Base-by-base conservation (phyloP, 176 grass and related monocot species). In the Musa itinerans region DNA sequence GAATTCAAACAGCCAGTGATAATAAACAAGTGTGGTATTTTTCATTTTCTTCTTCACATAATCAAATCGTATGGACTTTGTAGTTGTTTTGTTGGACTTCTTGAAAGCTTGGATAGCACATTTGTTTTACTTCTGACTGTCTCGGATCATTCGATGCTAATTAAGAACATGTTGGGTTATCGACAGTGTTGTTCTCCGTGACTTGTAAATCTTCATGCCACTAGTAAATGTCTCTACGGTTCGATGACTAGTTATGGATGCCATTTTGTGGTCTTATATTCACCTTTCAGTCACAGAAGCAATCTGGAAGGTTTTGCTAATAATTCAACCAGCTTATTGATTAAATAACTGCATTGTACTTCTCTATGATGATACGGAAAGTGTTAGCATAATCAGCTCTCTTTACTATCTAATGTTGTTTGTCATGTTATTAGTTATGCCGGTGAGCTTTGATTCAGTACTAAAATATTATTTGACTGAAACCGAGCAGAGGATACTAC, bases 401-500 rank as follows among this genome's bases (percentile, higher is more conserved):
- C 15, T 61, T 61, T 61, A 9, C 6, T n/a, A 61, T 61, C 15
- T 19, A 61, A 61, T 15, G 34, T 43, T 43, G 34, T 43, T 6
- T 27, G 11, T 12, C 13, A 65, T 22, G 9, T 65, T 25, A 14
- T 65, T 65, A 22, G 21, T 65, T 65, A 11, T 65, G 11, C 21
- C 21, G 12, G 20, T 12, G 23, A 27, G 11, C 22, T 8, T 12
- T 65, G 0, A 65, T 24, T 25, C 13, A 11, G 13, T 26, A 15
- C 23, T 57, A 57, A 57, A 57, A 13, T 25, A 25, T 27, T 43
- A 12, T 65, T 11, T 29, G 63, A 9, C 10, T 29, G 11, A 65
- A 65, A 65, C 22, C 20, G 25, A 25, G 63, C 63, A 65, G 63
- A 65, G 63, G 63, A 65, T 65, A 65, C 23, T 65, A 65, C 63